These are phyloP conservation scores for Malassezia equina DNA, from an alignment of 1,284 basidiomycete genomes.

Conservation along the genomic window DNA sequence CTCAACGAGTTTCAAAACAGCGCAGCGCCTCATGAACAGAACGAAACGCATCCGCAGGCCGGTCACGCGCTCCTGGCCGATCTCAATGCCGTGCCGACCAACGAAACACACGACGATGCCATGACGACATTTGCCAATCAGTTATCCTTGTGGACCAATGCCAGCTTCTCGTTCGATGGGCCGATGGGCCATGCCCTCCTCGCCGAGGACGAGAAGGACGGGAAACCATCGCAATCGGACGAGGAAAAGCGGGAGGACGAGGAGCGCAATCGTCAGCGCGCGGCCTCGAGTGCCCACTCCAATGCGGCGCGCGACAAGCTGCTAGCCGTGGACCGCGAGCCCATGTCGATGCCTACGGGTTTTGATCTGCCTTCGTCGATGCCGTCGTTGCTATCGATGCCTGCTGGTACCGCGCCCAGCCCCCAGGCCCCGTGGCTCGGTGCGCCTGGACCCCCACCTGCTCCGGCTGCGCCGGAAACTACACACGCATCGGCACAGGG, in stretches of 20 bases:
- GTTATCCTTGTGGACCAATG: slow-evolving; percentile 46
- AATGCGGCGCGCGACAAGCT: slow-evolving; percentile 17
- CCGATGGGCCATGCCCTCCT: slow-evolving; percentile 45
- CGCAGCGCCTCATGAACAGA: not conserved
- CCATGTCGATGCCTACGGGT: not conserved
- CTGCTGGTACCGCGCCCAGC: not conserved
- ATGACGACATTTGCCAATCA: slow-evolving; percentile 42
- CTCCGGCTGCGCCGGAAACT: not conserved
- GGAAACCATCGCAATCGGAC: slow-evolving; percentile 27
- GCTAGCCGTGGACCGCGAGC: slow-evolving; percentile 11
- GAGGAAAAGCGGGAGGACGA: slow-evolving; percentile 26
- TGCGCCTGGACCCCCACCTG: not conserved
- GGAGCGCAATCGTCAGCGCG: slow-evolving; percentile 18
- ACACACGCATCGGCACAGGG: not conserved
- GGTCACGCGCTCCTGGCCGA: not conserved
- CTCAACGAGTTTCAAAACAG: slow-evolving; percentile 33
- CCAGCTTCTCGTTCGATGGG: slow-evolving; percentile 46
- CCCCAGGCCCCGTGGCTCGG: not conserved
- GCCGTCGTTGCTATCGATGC: not conserved
- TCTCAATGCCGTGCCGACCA: not conserved
- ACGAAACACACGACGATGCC: not conserved
- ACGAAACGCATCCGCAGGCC: not conserved
- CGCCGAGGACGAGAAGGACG: slow-evolving; percentile 43
- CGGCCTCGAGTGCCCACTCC: slow-evolving; percentile 15
- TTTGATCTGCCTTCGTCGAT: not conserved